Percentiles rank a stretch among this genome's conserved stretches.
Evolutionary conservation across 495 filamentous ascomycete species (phyloP).

Genomic region (Talaromyces stipitatus): DNA sequence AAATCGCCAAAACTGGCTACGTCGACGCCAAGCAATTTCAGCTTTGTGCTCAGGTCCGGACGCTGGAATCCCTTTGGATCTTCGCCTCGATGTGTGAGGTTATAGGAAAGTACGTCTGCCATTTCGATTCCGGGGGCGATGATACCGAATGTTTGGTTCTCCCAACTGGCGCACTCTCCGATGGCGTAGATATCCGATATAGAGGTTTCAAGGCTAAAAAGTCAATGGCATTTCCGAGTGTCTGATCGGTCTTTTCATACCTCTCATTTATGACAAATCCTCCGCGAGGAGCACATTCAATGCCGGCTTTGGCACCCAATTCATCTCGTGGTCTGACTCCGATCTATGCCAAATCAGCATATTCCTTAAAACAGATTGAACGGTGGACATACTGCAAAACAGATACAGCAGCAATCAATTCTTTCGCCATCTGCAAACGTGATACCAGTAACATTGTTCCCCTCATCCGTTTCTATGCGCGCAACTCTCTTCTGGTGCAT

Average conservation of each 20-base stretch:
- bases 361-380: neutral
- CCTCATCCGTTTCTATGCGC: slow-evolving; percentile 58
- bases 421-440: slow-evolving; percentile 78
- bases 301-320: slow-evolving; percentile 60
- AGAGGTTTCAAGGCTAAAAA: slow-evolving; percentile 61
- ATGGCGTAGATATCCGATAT: slow-evolving; percentile 76
- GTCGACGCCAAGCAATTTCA: slow-evolving; percentile 89
- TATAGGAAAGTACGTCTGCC: slow-evolving; percentile 94
- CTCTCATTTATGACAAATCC: slow-evolving; percentile 69
- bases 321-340: slow-evolving; percentile 83
- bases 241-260: slow-evolving; percentile 12
- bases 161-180: slow-evolving; percentile 92
- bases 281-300: slow-evolving; percentile 66
- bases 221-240: neutral
- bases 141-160: slow-evolving; percentile 86
- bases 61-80: slow-evolving; percentile 64
- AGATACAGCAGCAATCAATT: slow-evolving; percentile 77
- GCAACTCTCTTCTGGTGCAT: slow-evolving; percentile 72
- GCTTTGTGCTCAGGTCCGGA: slow-evolving; percentile 87
- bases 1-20: slow-evolving; percentile 96
- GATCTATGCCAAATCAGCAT: slow-evolving; percentile 38
- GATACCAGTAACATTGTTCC: slow-evolving; percentile 66
- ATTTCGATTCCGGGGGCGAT: slow-evolving; percentile 95
- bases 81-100: slow-evolving; percentile 80
- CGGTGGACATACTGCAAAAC: slow-evolving; percentile 62